These are phyloP conservation scores for Candida taoyuanica DNA, from an alignment of 805 yeast species.

Conservation along the genomic window DNA sequence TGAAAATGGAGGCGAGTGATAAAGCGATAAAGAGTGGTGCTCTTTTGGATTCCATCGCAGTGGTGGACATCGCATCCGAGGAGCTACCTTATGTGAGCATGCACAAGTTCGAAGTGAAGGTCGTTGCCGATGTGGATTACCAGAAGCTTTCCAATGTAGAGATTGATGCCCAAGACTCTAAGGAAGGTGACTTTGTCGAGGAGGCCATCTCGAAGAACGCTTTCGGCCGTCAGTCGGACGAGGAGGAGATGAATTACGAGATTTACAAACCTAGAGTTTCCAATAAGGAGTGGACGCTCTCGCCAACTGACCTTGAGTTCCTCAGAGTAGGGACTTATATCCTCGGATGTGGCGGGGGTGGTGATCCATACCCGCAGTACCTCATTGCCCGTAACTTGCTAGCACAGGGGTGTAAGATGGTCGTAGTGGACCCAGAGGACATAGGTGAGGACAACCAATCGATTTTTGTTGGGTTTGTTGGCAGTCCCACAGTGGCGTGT, in stretches of 20 bases:
- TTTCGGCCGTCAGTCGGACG: slow-evolving; percentile 3
- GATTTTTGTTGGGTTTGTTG: slow-evolving; percentile 35
- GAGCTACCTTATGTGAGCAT: slow-evolving; percentile 33
- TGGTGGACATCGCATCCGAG: slow-evolving; percentile 28
- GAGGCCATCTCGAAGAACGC: slow-evolving; percentile 14
- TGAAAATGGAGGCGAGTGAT: slow-evolving; percentile 22
- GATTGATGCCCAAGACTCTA: no score
- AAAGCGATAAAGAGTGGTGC: slow-evolving; percentile 28
- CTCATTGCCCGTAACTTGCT: slow-evolving; percentile 33
- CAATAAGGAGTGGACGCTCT: slow-evolving; percentile 34
- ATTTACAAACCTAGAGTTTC: slow-evolving; percentile 31
- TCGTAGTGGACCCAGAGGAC: slow-evolving; percentile 32
- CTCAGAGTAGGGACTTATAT: slow-evolving; percentile 41
- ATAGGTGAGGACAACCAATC: slow-evolving; percentile 6
- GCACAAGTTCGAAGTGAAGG: slow-evolving; percentile 34
- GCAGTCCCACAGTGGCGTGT: slow-evolving; percentile 44
- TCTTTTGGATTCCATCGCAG: slow-evolving; percentile 18
- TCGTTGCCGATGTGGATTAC: slow-evolving; percentile 43
- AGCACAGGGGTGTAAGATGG: slow-evolving; percentile 32
- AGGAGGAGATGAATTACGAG: slow-evolving; percentile 7
- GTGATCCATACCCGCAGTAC: slow-evolving; percentile 41
- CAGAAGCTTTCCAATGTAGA: no score
- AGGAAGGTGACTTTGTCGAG: slow-evolving; percentile 5
- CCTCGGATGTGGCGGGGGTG: slow-evolving; percentile 52
- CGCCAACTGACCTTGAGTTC: slow-evolving; percentile 34